phyloP scores from a whole-genome alignment of 139 green algal species.

The Desmodesmus armatus region DNA sequence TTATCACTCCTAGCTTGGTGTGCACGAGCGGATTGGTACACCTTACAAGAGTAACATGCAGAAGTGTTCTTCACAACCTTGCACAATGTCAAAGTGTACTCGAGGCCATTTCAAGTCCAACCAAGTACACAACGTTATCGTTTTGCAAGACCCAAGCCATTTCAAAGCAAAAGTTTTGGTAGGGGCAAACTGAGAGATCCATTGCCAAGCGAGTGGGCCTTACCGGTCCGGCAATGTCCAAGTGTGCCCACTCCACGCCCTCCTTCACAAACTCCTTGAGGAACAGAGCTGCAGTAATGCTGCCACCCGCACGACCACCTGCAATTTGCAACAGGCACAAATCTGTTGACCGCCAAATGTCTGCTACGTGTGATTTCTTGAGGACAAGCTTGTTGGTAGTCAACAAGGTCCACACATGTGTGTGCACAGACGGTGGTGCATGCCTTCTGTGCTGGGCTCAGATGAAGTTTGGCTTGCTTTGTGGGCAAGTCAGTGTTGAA shows the following conservation, averaged over 20 bases:
- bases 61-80: too few relatives aligned
- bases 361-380: not conserved
- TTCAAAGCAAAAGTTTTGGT: not conserved
- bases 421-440: not conserved
- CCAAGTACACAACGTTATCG: not conserved
- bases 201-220: too few relatives aligned
- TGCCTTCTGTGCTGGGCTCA: not conserved
- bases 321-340: not conserved
- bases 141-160: not conserved
- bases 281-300: slow-evolving; percentile 96
- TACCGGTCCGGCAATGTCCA: slow-evolving; percentile 91
- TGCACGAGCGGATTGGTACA: too few relatives aligned
- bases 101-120: too few relatives aligned
- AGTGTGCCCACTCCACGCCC: slow-evolving; percentile 91
- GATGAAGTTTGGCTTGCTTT: too few relatives aligned
- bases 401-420: not conserved
- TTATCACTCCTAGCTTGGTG: too few relatives aligned
- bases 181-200: not conserved
- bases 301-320: slow-evolving; percentile 63
- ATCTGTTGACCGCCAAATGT: not conserved
- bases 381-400: not conserved
- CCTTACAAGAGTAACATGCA: too few relatives aligned
- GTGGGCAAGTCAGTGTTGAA: too few relatives aligned
- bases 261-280: slow-evolving; percentile 88
- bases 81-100: too few relatives aligned